Evolutionary conservation across 345 rosid species (phyloP).

Genomic region (Erodium maritimum): DNA sequence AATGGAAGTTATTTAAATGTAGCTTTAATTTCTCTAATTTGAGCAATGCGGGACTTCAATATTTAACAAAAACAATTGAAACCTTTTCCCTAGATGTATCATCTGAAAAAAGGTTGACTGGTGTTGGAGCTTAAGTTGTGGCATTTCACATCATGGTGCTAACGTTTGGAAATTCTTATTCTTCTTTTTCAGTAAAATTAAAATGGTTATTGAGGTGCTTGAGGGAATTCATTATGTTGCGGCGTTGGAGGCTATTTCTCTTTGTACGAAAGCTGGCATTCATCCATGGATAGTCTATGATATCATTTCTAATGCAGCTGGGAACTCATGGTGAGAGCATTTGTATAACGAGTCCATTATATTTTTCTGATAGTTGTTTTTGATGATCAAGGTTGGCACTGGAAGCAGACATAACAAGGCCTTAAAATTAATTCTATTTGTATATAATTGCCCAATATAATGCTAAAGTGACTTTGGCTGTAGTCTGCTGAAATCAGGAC

Average conservation of each 20-base stretch:
- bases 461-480: background rate
- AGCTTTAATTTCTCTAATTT: no score
- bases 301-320: conserved; percentile 95
- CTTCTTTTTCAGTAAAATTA: conserved; percentile 46
- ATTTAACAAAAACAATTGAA: background rate
- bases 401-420: background rate
- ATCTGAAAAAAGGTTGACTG: background rate
- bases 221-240: conserved; percentile 85
- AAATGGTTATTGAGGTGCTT: conserved; percentile 71
- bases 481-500: background rate
- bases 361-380: background rate
- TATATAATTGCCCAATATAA: background rate
- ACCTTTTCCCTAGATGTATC: background rate
- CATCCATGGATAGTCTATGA: conserved; percentile 93
- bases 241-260: conserved; percentile 77
- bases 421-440: no score
- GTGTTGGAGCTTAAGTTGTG: background rate
- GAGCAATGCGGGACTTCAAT: no score
- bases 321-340: conserved; percentile 76
- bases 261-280: conserved; percentile 55
- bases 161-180: conserved; percentile 3
- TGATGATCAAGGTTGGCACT: background rate
- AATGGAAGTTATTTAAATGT: no score
- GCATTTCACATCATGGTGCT: conserved; percentile 3
- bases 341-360: conserved; percentile 1